Base-by-base conservation (phyloP, 768 basidiomycete genomes). In the Peribolospora kevripleyi region DNA sequence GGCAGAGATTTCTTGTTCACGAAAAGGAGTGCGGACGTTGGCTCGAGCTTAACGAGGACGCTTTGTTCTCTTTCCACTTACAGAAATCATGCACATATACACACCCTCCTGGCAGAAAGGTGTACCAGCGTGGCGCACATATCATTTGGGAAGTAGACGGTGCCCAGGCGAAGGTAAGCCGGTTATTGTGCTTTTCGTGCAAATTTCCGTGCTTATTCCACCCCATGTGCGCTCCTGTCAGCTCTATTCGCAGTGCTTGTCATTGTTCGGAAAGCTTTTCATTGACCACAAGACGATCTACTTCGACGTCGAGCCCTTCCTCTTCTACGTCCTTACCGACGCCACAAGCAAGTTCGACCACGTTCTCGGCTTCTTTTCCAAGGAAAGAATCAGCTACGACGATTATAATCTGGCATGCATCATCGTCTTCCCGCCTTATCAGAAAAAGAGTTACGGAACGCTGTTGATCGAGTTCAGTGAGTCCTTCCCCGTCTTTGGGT, bases 321-420 rank as follows among this genome's bases (percentile, higher is more conserved):
- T 84, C 46, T 98, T 91, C 68, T 98, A 97, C 65, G 76, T 95
- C 58, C 66, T 91, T 42, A 93, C 88, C 7, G 86, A 91, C 57
- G 81, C 79, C 0, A 77, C 77, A 57, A 77, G 81, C 3, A 76
- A 76, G 63, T 71, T 76, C 46, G 85, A 95, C 61, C 81, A 82
- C 61, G 80, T 85, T 48, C 71, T 93, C 42, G 79, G 77, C 3
- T 81, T 78, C 69, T 81, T 81, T 64, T 78, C 77, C 13, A 81
- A 90, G 84, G 93, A 98, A 69, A 97, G 95, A 65, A 66, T 82
- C 41, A 91, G 90, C 1, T 91, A 87, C 59, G 93, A 98, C 61
- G 84, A 91, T 61, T 93, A 90, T 69, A 98, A 98, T 64, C 75
- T 98, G 7, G 91, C 91, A 3, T 90, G 86, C 67, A 98, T 98